These are phyloP conservation scores for Plasmodium gallinaceum DNA, from an alignment of 169 alveolate genomes.

Conservation along the genomic window DNA sequence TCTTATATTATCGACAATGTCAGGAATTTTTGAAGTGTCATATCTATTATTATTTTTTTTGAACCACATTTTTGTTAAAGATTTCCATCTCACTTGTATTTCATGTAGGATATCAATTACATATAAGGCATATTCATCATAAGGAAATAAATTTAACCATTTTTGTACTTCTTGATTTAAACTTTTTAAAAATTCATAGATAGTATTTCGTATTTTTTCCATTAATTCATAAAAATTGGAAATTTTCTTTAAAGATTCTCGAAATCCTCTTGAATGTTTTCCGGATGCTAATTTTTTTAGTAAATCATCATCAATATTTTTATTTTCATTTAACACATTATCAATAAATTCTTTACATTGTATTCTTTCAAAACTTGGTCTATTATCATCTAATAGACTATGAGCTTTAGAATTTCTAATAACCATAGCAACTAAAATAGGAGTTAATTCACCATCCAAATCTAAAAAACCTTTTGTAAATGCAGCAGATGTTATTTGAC, in stretches of 20 bases:
- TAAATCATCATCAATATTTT: slow-evolving; percentile 68
- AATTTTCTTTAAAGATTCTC: slow-evolving; percentile 73
- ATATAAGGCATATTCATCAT: slow-evolving; percentile 83
- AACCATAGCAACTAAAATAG: slow-evolving; percentile 96
- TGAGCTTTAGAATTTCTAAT: slow-evolving; percentile 86
- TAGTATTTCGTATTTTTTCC: slow-evolving; percentile 71
- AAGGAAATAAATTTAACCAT: slow-evolving; percentile 84
- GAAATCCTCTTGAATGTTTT: slow-evolving; percentile 44
- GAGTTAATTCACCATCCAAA: slow-evolving; percentile 97
- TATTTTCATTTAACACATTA: slow-evolving; percentile 26
- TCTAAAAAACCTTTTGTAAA: slow-evolving; percentile 97
- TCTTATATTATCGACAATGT: slow-evolving; percentile 88
- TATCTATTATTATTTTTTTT: slow-evolving; percentile 77
- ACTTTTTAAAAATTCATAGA: slow-evolving; percentile 79
- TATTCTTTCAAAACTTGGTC: slow-evolving; percentile 79
- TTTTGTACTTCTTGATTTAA: slow-evolving; percentile 82
- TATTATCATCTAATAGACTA: slow-evolving; percentile 81
- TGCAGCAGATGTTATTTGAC: slow-evolving; percentile 98
- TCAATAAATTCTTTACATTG: slow-evolving; percentile 78
- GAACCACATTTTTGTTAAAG: slow-evolving; percentile 74
- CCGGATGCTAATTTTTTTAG: slow-evolving; percentile 72
- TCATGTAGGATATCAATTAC: slow-evolving; percentile 81
- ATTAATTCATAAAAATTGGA: slow-evolving; percentile 39
- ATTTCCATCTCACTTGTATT: slow-evolving; percentile 81
- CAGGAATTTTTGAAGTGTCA: slow-evolving; percentile 90